phyloP scores from a whole-genome alignment of 2,329 filamentous ascomycete species.

The Cryphonectria japonica region DNA sequence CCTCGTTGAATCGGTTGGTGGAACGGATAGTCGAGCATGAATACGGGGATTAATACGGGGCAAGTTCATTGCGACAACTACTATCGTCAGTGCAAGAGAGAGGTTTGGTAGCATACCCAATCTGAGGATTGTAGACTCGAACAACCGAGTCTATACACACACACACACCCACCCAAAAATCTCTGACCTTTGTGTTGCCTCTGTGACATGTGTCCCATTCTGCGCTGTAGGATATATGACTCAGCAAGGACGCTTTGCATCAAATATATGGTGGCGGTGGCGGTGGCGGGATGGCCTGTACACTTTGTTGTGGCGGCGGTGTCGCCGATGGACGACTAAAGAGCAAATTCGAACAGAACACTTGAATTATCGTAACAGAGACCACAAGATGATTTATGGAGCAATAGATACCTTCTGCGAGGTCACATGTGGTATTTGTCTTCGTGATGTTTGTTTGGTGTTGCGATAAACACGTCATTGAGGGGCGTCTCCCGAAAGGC shows the following conservation, averaged over 20 bases:
- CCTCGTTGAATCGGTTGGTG: neutral
- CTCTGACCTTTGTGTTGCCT: neutral
- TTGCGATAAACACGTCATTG: conserved; percentile 7
- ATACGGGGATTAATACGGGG: neutral
- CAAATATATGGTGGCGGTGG: neutral
- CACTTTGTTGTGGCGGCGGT: neutral
- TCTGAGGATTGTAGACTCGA: conserved; percentile 18
- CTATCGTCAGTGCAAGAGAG: conserved; percentile 6
- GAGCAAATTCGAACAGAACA: too few species aligned
- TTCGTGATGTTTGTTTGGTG: neutral
- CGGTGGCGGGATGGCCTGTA: neutral
- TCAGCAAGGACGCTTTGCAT: neutral
- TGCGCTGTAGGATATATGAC: neutral
- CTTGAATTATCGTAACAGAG: neutral
- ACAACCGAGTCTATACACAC: conserved; percentile 12
- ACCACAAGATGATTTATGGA: neutral
- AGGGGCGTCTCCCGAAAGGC: neutral
- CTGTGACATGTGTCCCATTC: conserved; percentile 1
- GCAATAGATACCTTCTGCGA: too few species aligned
- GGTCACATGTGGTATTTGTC: neutral
- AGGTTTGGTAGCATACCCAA: conserved; percentile 12
- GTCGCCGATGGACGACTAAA: neutral
- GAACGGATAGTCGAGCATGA: neutral
- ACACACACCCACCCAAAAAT: neutral
- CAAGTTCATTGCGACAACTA: conserved; percentile 17